Percentiles rank a stretch among this genome's conserved stretches.
Evolutionary conservation across 345 rosid species (phyloP).

Genomic region (Adansonia digitata): DNA sequence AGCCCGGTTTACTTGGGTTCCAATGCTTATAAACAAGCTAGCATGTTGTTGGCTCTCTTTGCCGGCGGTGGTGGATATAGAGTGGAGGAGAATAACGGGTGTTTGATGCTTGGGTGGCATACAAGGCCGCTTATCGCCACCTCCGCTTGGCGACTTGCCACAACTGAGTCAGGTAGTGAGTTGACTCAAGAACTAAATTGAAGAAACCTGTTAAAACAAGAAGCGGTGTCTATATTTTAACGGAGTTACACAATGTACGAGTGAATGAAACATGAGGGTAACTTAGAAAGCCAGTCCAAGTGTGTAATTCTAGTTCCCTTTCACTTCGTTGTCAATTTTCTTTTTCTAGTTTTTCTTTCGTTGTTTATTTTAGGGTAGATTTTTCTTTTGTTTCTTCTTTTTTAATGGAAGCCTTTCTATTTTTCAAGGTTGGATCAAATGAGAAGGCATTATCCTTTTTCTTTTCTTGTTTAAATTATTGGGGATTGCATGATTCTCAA

Average conservation of each 20-base stretch:
- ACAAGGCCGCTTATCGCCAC: slow-evolving; percentile 82
- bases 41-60: slow-evolving; percentile 70
- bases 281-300: slow-evolving; percentile 1
- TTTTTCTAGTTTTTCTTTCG: not conserved
- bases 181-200: not conserved
- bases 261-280: not conserved
- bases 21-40: slow-evolving; percentile 82
- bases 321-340: not conserved
- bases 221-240: not conserved
- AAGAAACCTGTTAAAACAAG: not conserved
- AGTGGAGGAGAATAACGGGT: slow-evolving; percentile 82
- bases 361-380: not conserved
- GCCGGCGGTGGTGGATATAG: slow-evolving; percentile 82
- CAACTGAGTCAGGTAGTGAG: slow-evolving; percentile 10
- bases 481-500: slow-evolving; percentile 4
- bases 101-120: slow-evolving; percentile 94
- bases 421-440: slow-evolving; percentile 1
- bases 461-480: not conserved
- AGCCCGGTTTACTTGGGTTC: slow-evolving; percentile 75
- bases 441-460: not conserved
- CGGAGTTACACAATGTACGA: not conserved
- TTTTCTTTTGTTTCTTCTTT: not conserved
- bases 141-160: slow-evolving; percentile 70
- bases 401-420: slow-evolving; percentile 5
- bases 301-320: slow-evolving; percentile 15